A percentile compares a stretch with the other conserved stretches of the same genome.
Evolutionary conservation across 257 asterid species (phyloP).

Genomic region (Solanum virginianum): DNA sequence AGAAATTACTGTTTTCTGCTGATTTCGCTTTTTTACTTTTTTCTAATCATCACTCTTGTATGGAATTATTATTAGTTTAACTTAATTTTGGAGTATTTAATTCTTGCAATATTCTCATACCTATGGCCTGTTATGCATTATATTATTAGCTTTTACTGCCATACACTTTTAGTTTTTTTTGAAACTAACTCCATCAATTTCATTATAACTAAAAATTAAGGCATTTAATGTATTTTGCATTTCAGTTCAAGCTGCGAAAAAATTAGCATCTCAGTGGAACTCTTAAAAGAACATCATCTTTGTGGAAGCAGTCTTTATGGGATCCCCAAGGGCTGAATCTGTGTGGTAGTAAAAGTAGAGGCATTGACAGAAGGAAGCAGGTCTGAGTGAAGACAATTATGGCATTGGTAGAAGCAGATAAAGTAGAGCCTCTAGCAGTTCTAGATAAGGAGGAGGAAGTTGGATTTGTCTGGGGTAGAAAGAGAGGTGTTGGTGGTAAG

Average conservation of each 20-base stretch:
- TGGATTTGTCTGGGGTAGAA: slow-evolving; percentile 54
- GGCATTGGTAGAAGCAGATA: not conserved
- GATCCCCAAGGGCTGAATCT: not conserved
- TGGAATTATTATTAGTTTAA: not conserved
- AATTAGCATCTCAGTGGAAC: not conserved
- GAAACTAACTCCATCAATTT: not conserved
- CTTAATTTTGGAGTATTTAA: not conserved
- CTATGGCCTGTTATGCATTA: not conserved
- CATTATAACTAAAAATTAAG: not conserved
- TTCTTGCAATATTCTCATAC: not conserved
- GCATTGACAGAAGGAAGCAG: not conserved
- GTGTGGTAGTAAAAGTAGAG: not conserved
- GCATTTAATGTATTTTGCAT: not conserved
- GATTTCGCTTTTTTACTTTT: not conserved
- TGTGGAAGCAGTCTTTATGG: not conserved
- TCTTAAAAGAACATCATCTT: not conserved
- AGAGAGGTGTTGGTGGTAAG: slow-evolving; percentile 41
- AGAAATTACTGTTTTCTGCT: not conserved
- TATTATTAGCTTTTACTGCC: not conserved
- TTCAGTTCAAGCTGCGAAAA: not conserved
- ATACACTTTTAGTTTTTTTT: not conserved
- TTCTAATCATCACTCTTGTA: not conserved
- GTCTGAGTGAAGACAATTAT: not conserved
- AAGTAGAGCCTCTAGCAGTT: not conserved
- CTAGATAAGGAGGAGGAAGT: slow-evolving; percentile 20